Conservation (phyloP, 2,329 filamentous ascomycete species). For the Epichloe baconii region DNA sequence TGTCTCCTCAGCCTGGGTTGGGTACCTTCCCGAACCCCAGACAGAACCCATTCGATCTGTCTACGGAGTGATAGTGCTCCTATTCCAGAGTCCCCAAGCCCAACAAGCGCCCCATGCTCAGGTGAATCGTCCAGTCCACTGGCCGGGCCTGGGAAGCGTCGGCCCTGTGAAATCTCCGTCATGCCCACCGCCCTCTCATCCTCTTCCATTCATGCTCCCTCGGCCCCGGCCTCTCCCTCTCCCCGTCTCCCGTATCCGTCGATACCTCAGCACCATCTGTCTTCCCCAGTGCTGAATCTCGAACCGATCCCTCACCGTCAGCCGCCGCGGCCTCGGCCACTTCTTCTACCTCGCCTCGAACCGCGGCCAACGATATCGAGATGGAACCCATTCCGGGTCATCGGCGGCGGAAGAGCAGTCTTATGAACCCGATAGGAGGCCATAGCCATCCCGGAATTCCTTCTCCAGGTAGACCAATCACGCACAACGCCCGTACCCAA, state of each 20-base stretch:
- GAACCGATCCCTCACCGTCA: not conserved
- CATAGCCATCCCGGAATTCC: conserved; percentile 10
- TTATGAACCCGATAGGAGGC: conserved; percentile 27
- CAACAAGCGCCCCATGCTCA: conserved; percentile 3
- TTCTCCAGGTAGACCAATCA: conserved; percentile 9
- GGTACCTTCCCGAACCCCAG: conserved; percentile 1
- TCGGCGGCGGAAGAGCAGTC: conserved; percentile 41
- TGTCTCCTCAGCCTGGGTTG: not conserved
- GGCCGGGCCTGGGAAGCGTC: conserved; percentile 3
- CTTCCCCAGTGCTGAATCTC: not conserved
- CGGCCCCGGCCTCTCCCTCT: not conserved
- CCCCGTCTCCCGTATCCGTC: not conserved
- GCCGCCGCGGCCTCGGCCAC: conserved; percentile 6
- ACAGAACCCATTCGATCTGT: not conserved
- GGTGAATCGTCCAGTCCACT: not conserved
- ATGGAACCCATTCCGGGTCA: conserved; percentile 43
- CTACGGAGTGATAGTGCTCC: not conserved
- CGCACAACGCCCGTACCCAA: conserved; percentile 5
- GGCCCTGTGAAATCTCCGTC: conserved; percentile 4
- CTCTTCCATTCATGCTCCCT: not conserved
- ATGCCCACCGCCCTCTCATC: conserved; percentile 6
- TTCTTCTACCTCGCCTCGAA: conserved; percentile 7
- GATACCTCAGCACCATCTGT: not conserved
- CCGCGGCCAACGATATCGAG: conserved; percentile 32
- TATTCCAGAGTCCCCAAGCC: not conserved